Evolutionary conservation across 306 rosid species (phyloP), one percentile per base, ranked within the genome.

Genomic region (Pyrus betulifolia): DNA sequence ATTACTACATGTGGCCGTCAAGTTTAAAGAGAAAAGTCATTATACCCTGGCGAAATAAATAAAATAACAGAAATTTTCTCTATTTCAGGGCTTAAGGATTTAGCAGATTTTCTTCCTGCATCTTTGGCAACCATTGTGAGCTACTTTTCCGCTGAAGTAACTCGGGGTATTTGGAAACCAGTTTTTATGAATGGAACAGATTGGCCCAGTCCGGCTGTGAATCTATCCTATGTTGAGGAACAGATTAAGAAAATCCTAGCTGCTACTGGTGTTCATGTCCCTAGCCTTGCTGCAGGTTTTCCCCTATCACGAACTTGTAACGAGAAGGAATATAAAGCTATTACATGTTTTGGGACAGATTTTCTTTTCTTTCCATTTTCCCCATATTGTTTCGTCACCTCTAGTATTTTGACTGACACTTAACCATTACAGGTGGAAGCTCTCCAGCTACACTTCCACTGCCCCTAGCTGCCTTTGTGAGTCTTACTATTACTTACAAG

Each of bases 141-240:
- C 86, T 95, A 95, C 87, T 95, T 95, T 81, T 95, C 97, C 67
- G 91, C 99, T 31, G 99, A 95, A 87, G 99, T 95, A 78, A 89
- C 96, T 73, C 84, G 99, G 14, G 96, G 97, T 54, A 87, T 95
- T 74, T 95, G 98, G 99, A 95, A 92, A 82, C 93, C 93, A 58
- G 98, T 74, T 76, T 90, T 85, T 79, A 95, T 95, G 99, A 95
- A 95, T 71, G 99, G 99, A 87, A 88, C 99, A 4, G 99, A 95
- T 81, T 95, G 99, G 99, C 99, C 99, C 18, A 95, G 99, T 76
- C 99, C 98, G 4, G 97, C 97, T 45, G 97, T 94, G 71, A 95
- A 92, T 82, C 87, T 95, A 69, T 83, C 83, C 74, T 83, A 88
- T 55, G 99, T 95, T 25, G 99, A 95, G 88, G 96, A 88, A 77